Percentiles rank a stretch among this genome's conserved stretches.
These are phyloP conservation scores for Clohesyomyces aquaticus DNA, from an alignment of 495 filamentous ascomycete species.

Conservation along the genomic window DNA sequence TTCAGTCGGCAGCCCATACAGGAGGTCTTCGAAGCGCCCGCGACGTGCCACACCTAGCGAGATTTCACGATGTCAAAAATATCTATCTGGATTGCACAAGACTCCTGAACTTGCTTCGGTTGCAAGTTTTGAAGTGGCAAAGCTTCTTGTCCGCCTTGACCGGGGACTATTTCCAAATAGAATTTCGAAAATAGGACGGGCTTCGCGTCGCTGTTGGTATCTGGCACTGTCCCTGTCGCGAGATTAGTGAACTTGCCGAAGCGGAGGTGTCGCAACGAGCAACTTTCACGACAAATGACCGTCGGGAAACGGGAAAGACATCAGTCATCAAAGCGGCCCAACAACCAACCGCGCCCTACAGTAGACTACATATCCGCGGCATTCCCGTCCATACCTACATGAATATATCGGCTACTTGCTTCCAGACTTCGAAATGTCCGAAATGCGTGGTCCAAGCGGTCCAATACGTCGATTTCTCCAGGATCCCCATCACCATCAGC, in stretches of 20 bases:
- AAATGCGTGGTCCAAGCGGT: no score
- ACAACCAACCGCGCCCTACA: no score
- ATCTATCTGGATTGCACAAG: background rate
- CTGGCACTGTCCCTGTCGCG: background rate
- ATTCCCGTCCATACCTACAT: no score
- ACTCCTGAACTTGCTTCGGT: conserved; percentile 7
- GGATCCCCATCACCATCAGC: no score
- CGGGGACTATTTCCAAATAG: background rate
- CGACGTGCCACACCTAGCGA: conserved; percentile 19
- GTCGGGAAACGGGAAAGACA: background rate
- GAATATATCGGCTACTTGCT: background rate
- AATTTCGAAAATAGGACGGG: background rate
- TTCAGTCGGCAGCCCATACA: conserved; percentile 16
- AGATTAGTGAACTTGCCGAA: background rate
- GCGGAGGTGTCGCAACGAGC: background rate
- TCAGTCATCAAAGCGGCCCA: background rate
- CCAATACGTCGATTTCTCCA: no score
- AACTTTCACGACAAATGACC: no score
- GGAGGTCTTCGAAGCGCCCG: conserved; percentile 29
- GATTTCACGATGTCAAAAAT: conserved; percentile 18
- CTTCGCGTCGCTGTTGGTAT: background rate
- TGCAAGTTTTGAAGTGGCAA: background rate
- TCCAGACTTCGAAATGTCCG: no score
- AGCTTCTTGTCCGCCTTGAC: background rate
- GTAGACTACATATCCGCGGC: no score